phyloP scores from a whole-genome alignment of 1,284 basidiomycete genomes.

The Leucoagaricus sp. region DNA sequence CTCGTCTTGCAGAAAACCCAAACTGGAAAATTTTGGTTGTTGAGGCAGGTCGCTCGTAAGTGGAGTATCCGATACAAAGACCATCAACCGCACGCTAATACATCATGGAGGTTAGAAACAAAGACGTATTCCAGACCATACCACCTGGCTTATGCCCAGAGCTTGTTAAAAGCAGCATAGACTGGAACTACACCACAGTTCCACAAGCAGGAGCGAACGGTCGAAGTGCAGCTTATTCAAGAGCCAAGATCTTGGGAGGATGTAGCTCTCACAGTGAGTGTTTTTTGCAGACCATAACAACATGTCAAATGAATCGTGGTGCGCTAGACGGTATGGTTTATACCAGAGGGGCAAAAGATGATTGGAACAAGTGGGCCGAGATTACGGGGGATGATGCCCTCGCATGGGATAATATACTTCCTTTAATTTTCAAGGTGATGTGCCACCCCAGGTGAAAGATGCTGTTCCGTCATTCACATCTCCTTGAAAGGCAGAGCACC shows the following conservation, averaged over 20 bases:
- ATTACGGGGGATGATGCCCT: conserved; percentile 10
- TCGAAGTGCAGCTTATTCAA: conserved; percentile 20
- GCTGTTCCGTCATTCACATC: neutral
- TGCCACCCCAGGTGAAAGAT: neutral
- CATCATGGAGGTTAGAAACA: conserved; percentile 19
- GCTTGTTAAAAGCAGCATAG: conserved; percentile 16
- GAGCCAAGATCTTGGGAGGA: conserved; percentile 33
- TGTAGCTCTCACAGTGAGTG: conserved; percentile 31
- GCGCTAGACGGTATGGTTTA: conserved; percentile 28
- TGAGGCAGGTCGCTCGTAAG: conserved; percentile 19
- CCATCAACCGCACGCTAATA: too few species aligned
- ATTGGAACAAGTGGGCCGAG: conserved; percentile 28
- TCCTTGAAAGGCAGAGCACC: neutral
- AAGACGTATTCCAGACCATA: conserved; percentile 18
- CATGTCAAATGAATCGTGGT: neutral
- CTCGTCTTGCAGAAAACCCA: conserved; percentile 12
- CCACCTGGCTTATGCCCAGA: conserved; percentile 20
- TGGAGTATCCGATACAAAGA: neutral
- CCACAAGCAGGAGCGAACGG: conserved; percentile 25
- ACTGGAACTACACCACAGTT: conserved; percentile 34
- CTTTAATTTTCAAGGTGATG: conserved; percentile 8
- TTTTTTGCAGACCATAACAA: neutral
- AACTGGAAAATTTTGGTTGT: conserved; percentile 13
- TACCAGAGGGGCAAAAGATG: conserved; percentile 28
- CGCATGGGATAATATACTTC: conserved; percentile 12